Conservation (phyloP, 2,329 filamentous ascomycete species). For the Fusarium annulatum region DNA sequence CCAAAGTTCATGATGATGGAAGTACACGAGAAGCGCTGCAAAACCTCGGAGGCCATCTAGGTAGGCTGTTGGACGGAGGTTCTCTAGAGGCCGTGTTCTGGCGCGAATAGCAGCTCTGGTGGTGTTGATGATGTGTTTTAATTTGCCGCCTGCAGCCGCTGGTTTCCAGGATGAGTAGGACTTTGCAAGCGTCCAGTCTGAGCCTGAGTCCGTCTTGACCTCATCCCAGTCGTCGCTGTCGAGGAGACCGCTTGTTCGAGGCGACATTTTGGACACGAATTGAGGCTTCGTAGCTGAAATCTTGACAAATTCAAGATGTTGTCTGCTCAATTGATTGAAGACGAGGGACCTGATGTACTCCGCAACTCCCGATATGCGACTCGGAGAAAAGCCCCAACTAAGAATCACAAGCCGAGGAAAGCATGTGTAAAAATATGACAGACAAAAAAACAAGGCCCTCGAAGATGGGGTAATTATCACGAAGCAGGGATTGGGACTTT, state of each 20-base stretch:
- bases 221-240: constrained; percentile 51
- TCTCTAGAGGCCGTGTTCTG: constrained; percentile 33
- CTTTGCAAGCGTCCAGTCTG: constrained; percentile 38
- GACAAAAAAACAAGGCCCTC: background rate
- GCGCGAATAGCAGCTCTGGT: constrained; percentile 28
- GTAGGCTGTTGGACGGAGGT: constrained; percentile 65
- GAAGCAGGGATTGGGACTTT: constrained; percentile 21
- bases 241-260: constrained; percentile 47
- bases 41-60: constrained; percentile 73
- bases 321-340: constrained; percentile 1
- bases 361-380: background rate
- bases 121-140: constrained; percentile 10
- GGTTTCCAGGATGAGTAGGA: constrained; percentile 45
- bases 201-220: constrained; percentile 35
- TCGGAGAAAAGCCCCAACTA: background rate
- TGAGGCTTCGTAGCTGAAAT: background rate
- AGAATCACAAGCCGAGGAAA: constrained; percentile 30
- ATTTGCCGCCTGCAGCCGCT: constrained; percentile 24
- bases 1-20: constrained; percentile 70
- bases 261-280: constrained; percentile 44
- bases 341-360: constrained; percentile 7
- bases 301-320: background rate
- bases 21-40: constrained; percentile 73
- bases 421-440: constrained; percentile 32
- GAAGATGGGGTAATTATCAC: background rate